Evolutionary conservation across 148 eudicot species (phyloP), one percentile per base, ranked within the genome.

Genomic region (Persicaria maculosa): DNA sequence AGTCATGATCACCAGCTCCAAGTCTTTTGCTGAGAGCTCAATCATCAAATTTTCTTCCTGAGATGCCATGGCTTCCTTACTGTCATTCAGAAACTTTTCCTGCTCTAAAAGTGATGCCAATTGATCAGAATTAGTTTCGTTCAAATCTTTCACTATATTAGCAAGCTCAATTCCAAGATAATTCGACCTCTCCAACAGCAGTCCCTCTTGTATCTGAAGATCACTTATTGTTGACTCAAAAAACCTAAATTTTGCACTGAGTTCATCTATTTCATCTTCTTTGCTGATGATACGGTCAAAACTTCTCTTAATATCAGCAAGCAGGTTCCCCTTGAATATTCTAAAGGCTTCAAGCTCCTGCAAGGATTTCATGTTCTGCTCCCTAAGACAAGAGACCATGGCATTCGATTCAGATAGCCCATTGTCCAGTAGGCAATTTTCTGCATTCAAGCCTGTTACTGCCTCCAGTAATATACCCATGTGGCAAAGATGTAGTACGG

Each of bases 401-500:
- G 89, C 79, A 77, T 85, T 82, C 19, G 98, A 93, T 78, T 91
- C 90, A 79, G 82, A 72, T 43, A 91, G 50, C 46, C 88, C 89
- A 77, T 74, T 80, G 74, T 82, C 79, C 77, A 92, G 91, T 72
- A 84, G 83, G 64, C 84, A 84, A 79, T 93, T 88, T 82, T 93
- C 98, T 44, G 83, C 87, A 79, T 91, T 86, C 68, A 89, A 69
- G 50, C 89, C 87, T 57, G 78, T 80, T n/a, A 84, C 85, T 67
- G 88, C 77, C 83, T 91, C 96, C 74, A 87, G 81, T 64, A 94
- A 76, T 75, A 81, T 76, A 55, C 98, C 97, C 81, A 86, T 83
- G 78, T 89, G 96, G 78, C 95, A 89, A 62, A 83, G 87, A 80
- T 87, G 91, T 62, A 90, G 71, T 14, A 94, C 87, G 46, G 93